Base-by-base conservation (phyloP, 139 green algal species). In the Coelastrella sp. region DNA sequence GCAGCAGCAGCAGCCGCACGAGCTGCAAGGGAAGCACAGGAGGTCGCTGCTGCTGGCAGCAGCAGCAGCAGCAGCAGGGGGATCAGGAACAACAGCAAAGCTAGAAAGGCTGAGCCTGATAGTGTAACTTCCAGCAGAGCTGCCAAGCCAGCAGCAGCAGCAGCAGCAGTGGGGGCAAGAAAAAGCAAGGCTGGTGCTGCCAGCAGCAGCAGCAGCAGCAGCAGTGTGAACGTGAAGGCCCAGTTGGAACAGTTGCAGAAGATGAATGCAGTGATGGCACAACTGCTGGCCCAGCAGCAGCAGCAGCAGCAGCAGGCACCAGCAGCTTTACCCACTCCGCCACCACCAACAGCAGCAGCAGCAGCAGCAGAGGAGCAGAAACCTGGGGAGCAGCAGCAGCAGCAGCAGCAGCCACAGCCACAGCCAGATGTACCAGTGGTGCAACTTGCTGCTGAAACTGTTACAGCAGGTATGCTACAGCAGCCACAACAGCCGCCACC, bases 1-100 rank as follows among this genome's bases (percentile, higher is more conserved):
- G 51, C 75, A 71, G 53, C 75, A 82, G 19, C 75, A 82, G 53
- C 7, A 69, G 75, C 75, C 34, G 75, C 75, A 35, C 43, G 19
- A 27, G 73, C 73, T 63, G 45, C 45, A 21, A 64, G 37, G 5
- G 50, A 35, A 23, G 32, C 25, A 21, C 8, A 48, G 9, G 45
- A n/a, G 35, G 45, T 19, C 32, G 73, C 73, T 50, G 50, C 73
- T 48, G 73, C 48, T 30, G 41, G 5, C 21, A 43, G n/a, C n/a
- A n/a, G n/a, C n/a, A n/a, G 50, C 57, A 38, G 34, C 76, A 83
- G 76, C 73, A 76, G 37, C 21, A 38, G 32, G 2, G 67, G 37
- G 34, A 50, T 8, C 32, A 76, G 37, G 11, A 76, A 11, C 64
- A 19, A 6, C 23, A 27, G 64, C 21, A 66, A 66, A n/a, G 13